phyloP scores from a whole-genome alignment of 768 basidiomycete species.

The Phylloporus sp. region DNA sequence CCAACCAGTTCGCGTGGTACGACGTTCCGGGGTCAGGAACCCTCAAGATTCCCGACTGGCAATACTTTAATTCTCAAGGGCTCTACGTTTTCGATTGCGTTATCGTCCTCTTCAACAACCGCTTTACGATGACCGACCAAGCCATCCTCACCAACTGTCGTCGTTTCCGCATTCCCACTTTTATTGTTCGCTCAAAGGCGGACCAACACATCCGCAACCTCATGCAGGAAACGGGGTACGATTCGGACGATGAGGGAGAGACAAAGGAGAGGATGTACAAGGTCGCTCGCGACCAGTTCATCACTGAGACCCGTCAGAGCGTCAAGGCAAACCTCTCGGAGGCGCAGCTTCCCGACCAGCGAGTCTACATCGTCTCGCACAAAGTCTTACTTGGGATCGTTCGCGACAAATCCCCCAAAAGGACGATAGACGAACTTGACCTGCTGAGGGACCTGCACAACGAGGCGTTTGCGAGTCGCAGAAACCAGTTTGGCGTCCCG shows the following conservation, averaged over 20 bases:
- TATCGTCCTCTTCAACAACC: conserved; percentile 32
- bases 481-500: conserved; percentile 4
- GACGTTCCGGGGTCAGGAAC: conserved; percentile 38
- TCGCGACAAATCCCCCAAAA: conserved; percentile 18
- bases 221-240: conserved; percentile 25
- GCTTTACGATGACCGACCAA: conserved; percentile 34
- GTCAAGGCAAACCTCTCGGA: conserved; percentile 22
- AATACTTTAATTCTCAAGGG: conserved; percentile 37
- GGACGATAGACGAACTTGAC: conserved; percentile 26
- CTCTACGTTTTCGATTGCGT: conserved; percentile 35
- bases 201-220: conserved; percentile 30
- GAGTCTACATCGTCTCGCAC: conserved; percentile 28
- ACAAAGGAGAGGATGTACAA: conserved; percentile 18
- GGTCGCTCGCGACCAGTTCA: conserved; percentile 25
- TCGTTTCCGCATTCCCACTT: conserved; percentile 32
- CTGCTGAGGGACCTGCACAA: conserved; percentile 22
- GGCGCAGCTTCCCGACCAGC: conserved; percentile 26
- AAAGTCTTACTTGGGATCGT: conserved; percentile 22
- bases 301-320: conserved; percentile 22
- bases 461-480: conserved; percentile 12
- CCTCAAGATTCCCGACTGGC: conserved; percentile 32
- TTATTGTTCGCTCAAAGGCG: conserved; percentile 35
- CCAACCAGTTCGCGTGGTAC: conserved; percentile 31
- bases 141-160: conserved; percentile 31
- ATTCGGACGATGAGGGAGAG: conserved; percentile 19